These are phyloP conservation scores for Lycium ferocissimum DNA, from an alignment of 257 asterid species.

Conservation along the genomic window DNA sequence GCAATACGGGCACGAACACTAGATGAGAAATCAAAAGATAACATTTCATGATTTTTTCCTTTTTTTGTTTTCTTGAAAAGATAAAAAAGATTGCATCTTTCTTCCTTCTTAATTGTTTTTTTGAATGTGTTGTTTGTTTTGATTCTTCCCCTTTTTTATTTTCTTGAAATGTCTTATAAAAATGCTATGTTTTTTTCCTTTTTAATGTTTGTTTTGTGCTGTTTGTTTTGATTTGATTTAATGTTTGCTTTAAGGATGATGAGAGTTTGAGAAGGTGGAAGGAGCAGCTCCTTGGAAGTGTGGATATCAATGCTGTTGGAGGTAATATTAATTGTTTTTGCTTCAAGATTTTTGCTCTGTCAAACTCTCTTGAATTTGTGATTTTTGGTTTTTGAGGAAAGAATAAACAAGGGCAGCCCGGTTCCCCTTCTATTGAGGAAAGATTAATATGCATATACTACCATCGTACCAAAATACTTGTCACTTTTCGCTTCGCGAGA, in stretches of 20 bases:
- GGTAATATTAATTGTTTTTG: slow-evolving; percentile 47
- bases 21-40: no score
- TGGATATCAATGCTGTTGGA: slow-evolving; percentile 84
- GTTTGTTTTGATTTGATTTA: slow-evolving; percentile 15
- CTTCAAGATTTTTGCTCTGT: not conserved
- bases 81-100: not conserved
- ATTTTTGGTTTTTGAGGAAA: not conserved
- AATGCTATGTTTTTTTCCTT: not conserved
- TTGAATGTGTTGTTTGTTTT: no score
- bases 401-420: not conserved
- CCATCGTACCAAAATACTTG: not conserved
- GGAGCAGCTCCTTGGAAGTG: slow-evolving; percentile 93
- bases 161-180: not conserved
- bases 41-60: no score
- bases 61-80: not conserved
- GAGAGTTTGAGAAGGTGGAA: slow-evolving; percentile 99
- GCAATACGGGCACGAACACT: no score
- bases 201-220: not conserved
- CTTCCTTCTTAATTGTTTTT: no score
- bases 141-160: no score
- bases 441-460: not conserved
- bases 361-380: not conserved
- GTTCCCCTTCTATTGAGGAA: not conserved
- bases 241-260: slow-evolving; percentile 66
- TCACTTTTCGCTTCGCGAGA: not conserved